Evolutionary conservation across 768 basidiomycete genomes (phyloP), one percentile per base, ranked within the genome.

Genomic region (Tulasnella calospora): DNA sequence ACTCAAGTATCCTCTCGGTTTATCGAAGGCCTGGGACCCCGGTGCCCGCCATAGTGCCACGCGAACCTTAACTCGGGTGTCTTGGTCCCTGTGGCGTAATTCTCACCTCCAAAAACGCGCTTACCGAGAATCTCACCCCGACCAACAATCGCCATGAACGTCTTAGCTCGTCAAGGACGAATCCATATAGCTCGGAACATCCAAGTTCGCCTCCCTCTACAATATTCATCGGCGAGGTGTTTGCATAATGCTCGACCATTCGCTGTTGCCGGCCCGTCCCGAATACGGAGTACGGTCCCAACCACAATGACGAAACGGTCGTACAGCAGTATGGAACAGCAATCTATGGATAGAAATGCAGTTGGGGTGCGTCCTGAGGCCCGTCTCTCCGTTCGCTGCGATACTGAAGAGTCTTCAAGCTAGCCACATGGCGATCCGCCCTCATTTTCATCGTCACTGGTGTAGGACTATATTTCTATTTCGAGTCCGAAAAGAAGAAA

Each of bases 361-460:
- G 30, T 79, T 36, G 79, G 79, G 23, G 79, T 79, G n/a, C 19
- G 79, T 76, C 6, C 9, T 46, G 15, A 46, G 41, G 0, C 73
- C 30, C n/a, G 23, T 35, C 73, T 73, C 44, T 51, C 17, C 5
- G n/a, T 7, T 57, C 19, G 23, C 41, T 13, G 35, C 15, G 23
- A 35, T 44, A 30, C 70, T 46, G 44, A 70, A 55, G 41, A 7
- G 19, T 38, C 27, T 33, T 73, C 44, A 61, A 98, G 96, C 93
- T 94, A n/a, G 98, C 98, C 83, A 96, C 95, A 2, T 95, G 95
- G 36, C 88, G 87, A 74, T 91, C 96, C 0, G 96, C 94, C 0
- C 90, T 87, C 0, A 82, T 98, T 30, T 98, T 99, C 83, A 84
- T 97, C n/a, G 85, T 88, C 1, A 92, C 94, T 9, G 96, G 96